Evolutionary conservation across 257 asterid species (phyloP).

Genomic region (Mitragyna speciosa): DNA sequence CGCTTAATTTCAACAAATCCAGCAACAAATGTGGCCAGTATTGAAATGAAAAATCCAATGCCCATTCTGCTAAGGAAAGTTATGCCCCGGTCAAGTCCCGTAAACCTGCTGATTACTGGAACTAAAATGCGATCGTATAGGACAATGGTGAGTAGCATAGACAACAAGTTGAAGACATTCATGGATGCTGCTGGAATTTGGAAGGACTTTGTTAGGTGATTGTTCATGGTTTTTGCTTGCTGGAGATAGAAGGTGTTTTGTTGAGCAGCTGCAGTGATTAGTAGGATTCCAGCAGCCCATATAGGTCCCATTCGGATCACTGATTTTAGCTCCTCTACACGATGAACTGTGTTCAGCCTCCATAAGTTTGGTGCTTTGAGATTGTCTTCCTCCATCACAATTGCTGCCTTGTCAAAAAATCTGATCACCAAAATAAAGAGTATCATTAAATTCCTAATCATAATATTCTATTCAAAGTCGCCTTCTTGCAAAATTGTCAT

Average conservation of each 20-base stretch:
- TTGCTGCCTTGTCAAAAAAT: conserved; percentile 77
- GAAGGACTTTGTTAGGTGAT: conserved; percentile 55
- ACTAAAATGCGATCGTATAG: conserved; percentile 69
- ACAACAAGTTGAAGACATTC: conserved; percentile 60
- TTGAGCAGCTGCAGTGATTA: conserved; percentile 76
- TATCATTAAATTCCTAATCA: neutral
- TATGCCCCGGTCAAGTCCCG: conserved; percentile 75
- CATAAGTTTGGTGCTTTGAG: conserved; percentile 59
- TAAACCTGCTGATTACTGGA: conserved; percentile 54
- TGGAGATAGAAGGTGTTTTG: conserved; percentile 76
- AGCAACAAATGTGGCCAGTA: conserved; percentile 65
- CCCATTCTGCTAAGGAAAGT: conserved; percentile 75
- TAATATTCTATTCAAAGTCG: neutral
- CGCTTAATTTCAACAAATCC: conserved; percentile 65
- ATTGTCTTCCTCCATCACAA: conserved; percentile 53
- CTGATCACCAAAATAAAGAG: conserved; percentile 29
- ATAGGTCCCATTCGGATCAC: conserved; percentile 87
- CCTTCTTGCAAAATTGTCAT: no score
- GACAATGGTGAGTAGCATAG: conserved; percentile 64
- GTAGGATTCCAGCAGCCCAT: conserved; percentile 87
- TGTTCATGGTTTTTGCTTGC: conserved; percentile 82
- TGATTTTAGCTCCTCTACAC: conserved; percentile 83
- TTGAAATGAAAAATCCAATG: conserved; percentile 54
- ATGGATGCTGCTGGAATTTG: conserved; percentile 80
- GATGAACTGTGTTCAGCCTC: conserved; percentile 75